A percentile compares a stretch with the other conserved stretches of the same genome.
Evolutionary conservation across 345 rosid genomes (phyloP).

Genomic region (Anacardium occidentale): DNA sequence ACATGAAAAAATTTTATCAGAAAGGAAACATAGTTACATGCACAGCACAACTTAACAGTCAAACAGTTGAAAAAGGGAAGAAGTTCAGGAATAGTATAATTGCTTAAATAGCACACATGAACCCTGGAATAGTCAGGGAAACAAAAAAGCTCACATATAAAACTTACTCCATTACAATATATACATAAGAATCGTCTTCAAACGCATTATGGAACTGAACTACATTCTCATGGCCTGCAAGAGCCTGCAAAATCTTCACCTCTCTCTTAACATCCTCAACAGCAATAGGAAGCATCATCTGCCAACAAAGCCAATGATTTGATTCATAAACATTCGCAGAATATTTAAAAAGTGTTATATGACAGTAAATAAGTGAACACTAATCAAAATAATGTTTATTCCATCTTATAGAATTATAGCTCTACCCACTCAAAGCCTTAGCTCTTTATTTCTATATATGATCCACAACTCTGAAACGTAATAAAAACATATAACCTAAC

Average conservation of each 20-base stretch:
- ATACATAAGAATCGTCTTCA: constrained; percentile 87
- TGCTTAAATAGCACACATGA: background rate
- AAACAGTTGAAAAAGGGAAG: background rate
- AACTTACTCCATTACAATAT: constrained; percentile 96
- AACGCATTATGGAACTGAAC: constrained; percentile 80
- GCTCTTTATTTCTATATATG: background rate
- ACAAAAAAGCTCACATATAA: background rate
- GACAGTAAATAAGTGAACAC: background rate
- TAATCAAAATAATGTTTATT: background rate
- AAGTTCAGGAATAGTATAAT: background rate
- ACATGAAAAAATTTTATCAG: background rate
- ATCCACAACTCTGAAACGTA: background rate
- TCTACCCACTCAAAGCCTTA: background rate
- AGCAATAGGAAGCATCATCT: constrained; percentile 94
- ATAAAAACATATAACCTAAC: background rate
- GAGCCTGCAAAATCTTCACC: constrained; percentile 75
- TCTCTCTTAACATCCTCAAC: constrained; percentile 93
- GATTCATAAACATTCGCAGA: background rate
- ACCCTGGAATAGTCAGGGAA: background rate
- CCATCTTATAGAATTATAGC: constrained; percentile 6
- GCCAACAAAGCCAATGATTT: constrained; percentile 26
- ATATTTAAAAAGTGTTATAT: background rate
- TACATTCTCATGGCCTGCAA: constrained; percentile 88
- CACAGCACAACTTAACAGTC: background rate
- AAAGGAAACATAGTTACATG: background rate